A percentile compares a stretch with the other conserved stretches of the same genome.
These are phyloP conservation scores for Prunella vulgaris DNA, from an alignment of 257 asterid species.

Conservation along the genomic window DNA sequence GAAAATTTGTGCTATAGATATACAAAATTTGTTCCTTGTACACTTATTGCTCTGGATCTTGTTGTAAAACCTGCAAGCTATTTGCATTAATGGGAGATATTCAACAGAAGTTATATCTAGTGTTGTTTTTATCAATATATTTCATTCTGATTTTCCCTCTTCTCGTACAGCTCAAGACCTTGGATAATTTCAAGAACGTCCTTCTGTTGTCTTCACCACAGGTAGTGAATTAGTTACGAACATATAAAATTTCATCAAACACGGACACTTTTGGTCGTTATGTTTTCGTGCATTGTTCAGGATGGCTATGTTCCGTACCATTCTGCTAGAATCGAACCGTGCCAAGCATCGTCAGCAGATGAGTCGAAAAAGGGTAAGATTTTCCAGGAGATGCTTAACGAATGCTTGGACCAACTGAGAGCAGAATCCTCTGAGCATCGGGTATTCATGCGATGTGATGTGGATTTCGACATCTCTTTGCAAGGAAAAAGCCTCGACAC, in stretches of 20 bases:
- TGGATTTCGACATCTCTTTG: slow-evolving; percentile 56
- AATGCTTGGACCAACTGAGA: slow-evolving; percentile 78
- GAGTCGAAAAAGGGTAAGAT: slow-evolving; percentile 67
- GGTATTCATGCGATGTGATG: slow-evolving; percentile 82
- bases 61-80: background rate
- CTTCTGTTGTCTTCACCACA: slow-evolving; percentile 27
- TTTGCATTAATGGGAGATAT: background rate
- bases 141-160: background rate
- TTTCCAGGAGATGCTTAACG: slow-evolving; percentile 76
- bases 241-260: background rate
- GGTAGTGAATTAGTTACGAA: slow-evolving; percentile 8
- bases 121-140: background rate
- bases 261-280: background rate
- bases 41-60: background rate
- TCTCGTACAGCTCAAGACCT: slow-evolving; percentile 19
- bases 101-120: background rate
- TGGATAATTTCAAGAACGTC: slow-evolving; percentile 26
- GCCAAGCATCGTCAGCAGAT: slow-evolving; percentile 81
- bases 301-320: slow-evolving; percentile 94
- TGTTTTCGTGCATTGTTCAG: slow-evolving; percentile 30
- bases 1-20: too few relatives aligned
- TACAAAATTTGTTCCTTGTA: background rate
- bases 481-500: slow-evolving; percentile 83
- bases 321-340: slow-evolving; percentile 87
- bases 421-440: slow-evolving; percentile 62